Base-by-base conservation (phyloP, 768 basidiomycete species). In the Coprinopsis strossmayeri region DNA sequence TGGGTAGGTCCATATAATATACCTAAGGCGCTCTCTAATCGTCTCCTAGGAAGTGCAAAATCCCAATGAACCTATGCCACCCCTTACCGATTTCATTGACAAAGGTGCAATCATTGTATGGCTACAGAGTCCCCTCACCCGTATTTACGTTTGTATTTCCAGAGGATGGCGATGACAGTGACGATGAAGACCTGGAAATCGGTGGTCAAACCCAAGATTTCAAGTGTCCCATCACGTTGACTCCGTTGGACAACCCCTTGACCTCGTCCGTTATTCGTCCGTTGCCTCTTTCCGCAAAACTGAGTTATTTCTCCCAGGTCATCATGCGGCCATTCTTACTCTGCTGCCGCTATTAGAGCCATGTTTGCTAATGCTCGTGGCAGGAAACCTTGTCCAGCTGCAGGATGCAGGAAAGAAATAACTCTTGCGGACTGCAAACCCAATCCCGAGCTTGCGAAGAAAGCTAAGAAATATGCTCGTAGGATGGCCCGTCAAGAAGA, bases 121-220 rank as follows among this genome's bases (percentile, higher is more conserved):
- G 26, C 12, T 27, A 11, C 15, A 30, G 48, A 4, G 15, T n/a
- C 24, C 32, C 15, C 32, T 44, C 44, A 34, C 35, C 10, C 34
- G 10, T 34, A 25, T 30, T 49, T 18, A 5, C 28, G 42, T 13
- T 44, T 27, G 25, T 17, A 43, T 13, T 34, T 46, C n/a, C 62
- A 92, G 91, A 92, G 76, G 73, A 78, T 34, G 88, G 81, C 9
- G 90, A 91, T 53, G 81, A 76, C 25, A 88, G 85, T 46, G 88
- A 88, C 49, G 82, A 83, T 45, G 93, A 94, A 26, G 88, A 92
- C 45, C 65, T 98, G 26, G 86, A 92, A 64, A 71, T 95, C 43
- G 94, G 94, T 45, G 92, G 91, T 21, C 75, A 83, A 24, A 86
- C 82, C 4, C 87, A 89, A 59, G 83, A 82, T 57, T 91, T 83